These are phyloP conservation scores for Mycena polygramma DNA, from an alignment of 768 basidiomycete species.

Conservation along the genomic window DNA sequence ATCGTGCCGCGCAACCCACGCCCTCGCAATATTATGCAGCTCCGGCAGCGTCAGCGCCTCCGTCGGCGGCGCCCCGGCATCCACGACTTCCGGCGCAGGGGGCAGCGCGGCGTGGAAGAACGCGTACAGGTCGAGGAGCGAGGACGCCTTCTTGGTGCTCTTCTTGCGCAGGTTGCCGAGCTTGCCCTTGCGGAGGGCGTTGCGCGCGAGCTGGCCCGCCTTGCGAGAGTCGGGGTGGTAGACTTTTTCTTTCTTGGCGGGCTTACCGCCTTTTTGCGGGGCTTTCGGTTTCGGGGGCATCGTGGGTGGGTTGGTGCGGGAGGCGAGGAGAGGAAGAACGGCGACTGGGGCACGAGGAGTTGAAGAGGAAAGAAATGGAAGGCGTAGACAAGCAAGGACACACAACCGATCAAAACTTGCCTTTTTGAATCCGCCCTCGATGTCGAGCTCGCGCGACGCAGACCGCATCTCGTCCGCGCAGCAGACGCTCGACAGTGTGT, in stretches of 20 bases:
- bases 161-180: constrained; percentile 68
- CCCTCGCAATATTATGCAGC: constrained; percentile 73
- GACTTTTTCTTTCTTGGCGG: constrained; percentile 72
- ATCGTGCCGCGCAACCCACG: constrained; percentile 84
- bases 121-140: constrained; percentile 74
- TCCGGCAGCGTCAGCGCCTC: constrained; percentile 71
- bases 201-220: constrained; percentile 79
- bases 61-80: constrained; percentile 58
- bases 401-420: background rate
- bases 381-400: background rate
- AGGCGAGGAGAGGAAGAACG: background rate
- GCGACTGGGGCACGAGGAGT: too few relatives aligned
- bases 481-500: constrained; percentile 79
- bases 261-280: constrained; percentile 55
- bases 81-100: constrained; percentile 47
- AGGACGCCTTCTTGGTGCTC: constrained; percentile 62
- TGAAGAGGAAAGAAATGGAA: constrained; percentile 5
- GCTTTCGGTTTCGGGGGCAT: constrained; percentile 59
- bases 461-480: constrained; percentile 75
- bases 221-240: constrained; percentile 89
- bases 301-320: background rate
- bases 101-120: constrained; percentile 85
- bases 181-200: constrained; percentile 77
- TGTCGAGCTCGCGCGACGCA: constrained; percentile 57
- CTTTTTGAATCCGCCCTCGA: background rate